Evolutionary conservation across 2,329 filamentous ascomycete species (phyloP).

Genomic region (Phialophora expanda): DNA sequence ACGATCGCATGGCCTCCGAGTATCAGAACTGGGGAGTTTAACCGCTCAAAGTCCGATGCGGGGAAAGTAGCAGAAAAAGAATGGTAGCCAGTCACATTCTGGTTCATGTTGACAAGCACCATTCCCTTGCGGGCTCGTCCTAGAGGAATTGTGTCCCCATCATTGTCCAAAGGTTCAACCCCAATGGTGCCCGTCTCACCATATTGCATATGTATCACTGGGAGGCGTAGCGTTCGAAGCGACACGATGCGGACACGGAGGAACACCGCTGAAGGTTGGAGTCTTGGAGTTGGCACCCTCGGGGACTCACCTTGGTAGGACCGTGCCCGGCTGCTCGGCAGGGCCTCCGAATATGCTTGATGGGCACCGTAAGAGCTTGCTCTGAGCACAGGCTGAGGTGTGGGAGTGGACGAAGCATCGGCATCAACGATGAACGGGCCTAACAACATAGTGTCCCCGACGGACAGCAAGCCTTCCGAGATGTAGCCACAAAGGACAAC

Average conservation of each 20-base stretch:
- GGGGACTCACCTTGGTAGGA: slow-evolving; percentile 28
- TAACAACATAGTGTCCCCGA: slow-evolving; percentile 77
- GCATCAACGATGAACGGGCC: slow-evolving; percentile 69
- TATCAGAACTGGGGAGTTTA: slow-evolving; percentile 60
- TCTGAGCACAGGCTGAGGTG: slow-evolving; percentile 13
- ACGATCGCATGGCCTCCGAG: slow-evolving; percentile 65
- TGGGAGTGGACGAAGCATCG: slow-evolving; percentile 11
- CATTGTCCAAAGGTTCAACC: slow-evolving; percentile 25
- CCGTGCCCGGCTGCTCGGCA: slow-evolving; percentile 12
- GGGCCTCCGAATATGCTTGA: background rate
- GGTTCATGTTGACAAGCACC: slow-evolving; percentile 29
- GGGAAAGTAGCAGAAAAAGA: slow-evolving; percentile 65
- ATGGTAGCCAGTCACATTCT: slow-evolving; percentile 18
- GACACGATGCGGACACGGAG: slow-evolving; percentile 75
- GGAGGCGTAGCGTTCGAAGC: slow-evolving; percentile 83
- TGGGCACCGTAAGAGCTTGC: slow-evolving; percentile 30
- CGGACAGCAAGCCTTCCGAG: slow-evolving; percentile 74
- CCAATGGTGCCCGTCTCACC: slow-evolving; percentile 92
- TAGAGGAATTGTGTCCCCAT: slow-evolving; percentile 12
- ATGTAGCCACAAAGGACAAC: slow-evolving; percentile 85
- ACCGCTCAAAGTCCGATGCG: slow-evolving; percentile 58
- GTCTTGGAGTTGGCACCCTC: slow-evolving; percentile 2
- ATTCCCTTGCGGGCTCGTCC: slow-evolving; percentile 39
- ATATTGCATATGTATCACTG: slow-evolving; percentile 74
- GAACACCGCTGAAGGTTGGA: slow-evolving; percentile 19